Evolutionary conservation across 345 rosid species (phyloP), one percentile per base, ranked within the genome.

Genomic region (Salix arbutifolia): DNA sequence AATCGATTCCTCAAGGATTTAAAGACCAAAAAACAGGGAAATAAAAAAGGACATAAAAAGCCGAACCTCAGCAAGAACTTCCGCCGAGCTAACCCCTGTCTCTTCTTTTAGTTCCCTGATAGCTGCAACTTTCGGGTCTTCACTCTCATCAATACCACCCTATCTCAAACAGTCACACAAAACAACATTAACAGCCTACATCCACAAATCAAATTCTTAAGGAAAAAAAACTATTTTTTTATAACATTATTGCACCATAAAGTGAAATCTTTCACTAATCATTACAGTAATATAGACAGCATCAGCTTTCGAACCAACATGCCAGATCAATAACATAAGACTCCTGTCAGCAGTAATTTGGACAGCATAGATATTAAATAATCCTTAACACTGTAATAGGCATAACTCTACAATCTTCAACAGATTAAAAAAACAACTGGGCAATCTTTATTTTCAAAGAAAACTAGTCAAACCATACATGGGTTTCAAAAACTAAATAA

Each of bases 71-170:
- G 98, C 86, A 23, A 93, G 35, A 52, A 91, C 79, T 79, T 91
- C 91, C 21, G 96, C 99, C 1, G 99, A 92, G 76, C 82, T 83
- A 69, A 96, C 86, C 25, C 97, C 98, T 0, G 98, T 93, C 79
- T 96, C 98, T 84, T 96, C 99, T 86, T 86, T 92, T 73, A 96
- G 85, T 86, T 92, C 98, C 82, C 99, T 87, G 68, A 87, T 69
- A 44, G 89, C 99, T 5, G 99, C 99, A 83, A 18, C 78, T 83
- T 86, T 91, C 38, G 97, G 98, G 87, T 96, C 98, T 88, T 96
- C 99, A 69, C 72, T 82, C 67, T 88, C 94, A 62, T 96, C 98
- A 73, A 96, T 90, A 72, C 99, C 98, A 74, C 98, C 98, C 97
- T 94, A 76, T 70, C 53, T 33, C 69, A 65, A 17, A 50, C 23